Evolutionary conservation across 345 rosid genomes (phyloP), one percentile per base, ranked within the genome.

Genomic region (Gossypium thurberi): DNA sequence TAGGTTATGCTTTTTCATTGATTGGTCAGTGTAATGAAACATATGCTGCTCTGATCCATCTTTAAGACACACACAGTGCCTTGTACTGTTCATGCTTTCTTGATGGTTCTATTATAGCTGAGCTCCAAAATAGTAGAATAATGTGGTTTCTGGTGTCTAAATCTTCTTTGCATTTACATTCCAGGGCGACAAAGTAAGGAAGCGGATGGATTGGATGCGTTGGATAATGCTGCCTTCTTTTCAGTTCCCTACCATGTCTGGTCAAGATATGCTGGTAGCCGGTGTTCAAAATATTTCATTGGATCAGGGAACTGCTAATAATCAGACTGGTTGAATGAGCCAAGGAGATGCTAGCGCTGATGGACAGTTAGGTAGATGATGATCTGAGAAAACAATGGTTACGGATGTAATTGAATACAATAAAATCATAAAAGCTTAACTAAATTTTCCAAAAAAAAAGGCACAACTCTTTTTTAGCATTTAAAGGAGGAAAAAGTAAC

Each of bases 151-250:
- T 51, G 37, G 53, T 55, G 21, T 56, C 23, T 26, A 12, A 44
- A 56, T 25, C 44, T 40, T 6, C 69, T 59, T n/a, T 33, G 18
- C 33, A 15, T 44, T 71, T 76, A 10, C 60, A 46, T 77, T 75
- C 47, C 74, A 91, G 98, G 98, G 93, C 57, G 94, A 94, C 69
- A 77, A 81, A 60, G 79, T 91, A 40, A 87, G 98, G 83, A 90
- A 77, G 81, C 84, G 85, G 40, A 58, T 77, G 42, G 90, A 87
- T 33, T 90, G 98, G 98, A 77, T 58, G 81, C 77, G 72, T 7
- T 93, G 93, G 95, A 58, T 89, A 66, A 71, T 65, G 23, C 88
- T 86, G 48, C 65, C 77, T 58, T 40, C 81, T 43, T 65, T 75
- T 65, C 83, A 81, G 60, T 70, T 78, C 73, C 78, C 86, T 33